Evolutionary conservation across 305 asterid species (phyloP).

Genomic region (Fraxinus albicans): DNA sequence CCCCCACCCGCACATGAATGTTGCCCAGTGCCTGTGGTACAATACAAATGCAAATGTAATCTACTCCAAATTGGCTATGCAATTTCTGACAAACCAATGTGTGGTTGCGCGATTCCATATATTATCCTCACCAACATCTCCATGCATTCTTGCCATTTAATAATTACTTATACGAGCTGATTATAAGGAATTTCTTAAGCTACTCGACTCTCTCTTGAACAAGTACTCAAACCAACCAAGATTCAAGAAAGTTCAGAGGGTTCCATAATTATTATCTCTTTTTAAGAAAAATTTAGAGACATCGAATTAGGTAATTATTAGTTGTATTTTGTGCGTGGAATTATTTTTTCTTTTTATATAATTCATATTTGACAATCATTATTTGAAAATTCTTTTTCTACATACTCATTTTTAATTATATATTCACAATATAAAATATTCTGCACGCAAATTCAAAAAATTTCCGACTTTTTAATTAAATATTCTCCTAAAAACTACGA

Average conservation of each 20-base stretch:
- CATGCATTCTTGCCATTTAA: background rate
- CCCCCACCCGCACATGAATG: conserved; percentile 6
- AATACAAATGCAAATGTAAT: background rate
- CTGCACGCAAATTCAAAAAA: too few relatives aligned
- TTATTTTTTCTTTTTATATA: too few relatives aligned
- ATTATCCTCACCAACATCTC: background rate
- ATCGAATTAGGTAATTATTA: too few relatives aligned
- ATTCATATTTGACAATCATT: too few relatives aligned
- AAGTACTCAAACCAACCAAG: background rate
- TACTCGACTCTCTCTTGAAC: background rate
- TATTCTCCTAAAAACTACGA: too few relatives aligned
- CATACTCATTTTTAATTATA: too few relatives aligned
- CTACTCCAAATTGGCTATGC: conserved; percentile 19
- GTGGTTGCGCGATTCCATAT: conserved; percentile 8
- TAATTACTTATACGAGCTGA: background rate
- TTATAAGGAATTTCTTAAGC: background rate
- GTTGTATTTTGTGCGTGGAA: background rate
- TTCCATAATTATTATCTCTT: too few relatives aligned
- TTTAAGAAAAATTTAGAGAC: too few relatives aligned
- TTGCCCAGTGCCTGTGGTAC: background rate
- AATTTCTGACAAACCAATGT: conserved; percentile 22
- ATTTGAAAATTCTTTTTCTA: too few relatives aligned
- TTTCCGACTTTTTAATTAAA: too few relatives aligned
- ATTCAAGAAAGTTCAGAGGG: too few relatives aligned
- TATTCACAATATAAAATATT: too few relatives aligned